These are phyloP conservation scores for Pestalotiopsis sp. DNA, from an alignment of 2,329 filamentous ascomycete genomes.

Conservation along the genomic window DNA sequence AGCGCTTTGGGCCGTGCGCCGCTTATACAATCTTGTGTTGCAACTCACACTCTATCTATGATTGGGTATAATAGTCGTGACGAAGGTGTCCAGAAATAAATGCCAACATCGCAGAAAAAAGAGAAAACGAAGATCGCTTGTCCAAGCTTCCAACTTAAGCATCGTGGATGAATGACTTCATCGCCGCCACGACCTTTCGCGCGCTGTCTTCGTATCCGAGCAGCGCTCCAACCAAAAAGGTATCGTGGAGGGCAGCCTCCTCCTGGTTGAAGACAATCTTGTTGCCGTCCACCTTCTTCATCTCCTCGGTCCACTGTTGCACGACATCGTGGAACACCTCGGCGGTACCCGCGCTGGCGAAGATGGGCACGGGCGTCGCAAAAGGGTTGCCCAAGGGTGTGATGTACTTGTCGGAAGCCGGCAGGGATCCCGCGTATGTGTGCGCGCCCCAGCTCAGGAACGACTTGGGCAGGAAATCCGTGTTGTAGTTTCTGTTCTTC, in stretches of 20 bases:
- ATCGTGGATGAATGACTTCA: slow-evolving; percentile 24
- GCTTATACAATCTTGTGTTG: no score
- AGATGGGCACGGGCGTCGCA: slow-evolving; percentile 42
- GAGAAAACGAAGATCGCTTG: no score
- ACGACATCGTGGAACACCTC: slow-evolving; percentile 45
- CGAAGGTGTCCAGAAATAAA: no score
- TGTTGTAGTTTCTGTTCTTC: slow-evolving; percentile 14
- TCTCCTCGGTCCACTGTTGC: slow-evolving; percentile 36
- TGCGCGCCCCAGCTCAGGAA: background rate
- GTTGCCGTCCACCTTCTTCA: slow-evolving; percentile 40
- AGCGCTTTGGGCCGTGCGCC: no score
- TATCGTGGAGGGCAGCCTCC: slow-evolving; percentile 44
- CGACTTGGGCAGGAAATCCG: slow-evolving; percentile 7
- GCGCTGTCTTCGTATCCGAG: slow-evolving; percentile 32
- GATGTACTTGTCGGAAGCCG: slow-evolving; percentile 28
- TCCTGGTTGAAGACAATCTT: slow-evolving; percentile 39
- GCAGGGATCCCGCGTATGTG: slow-evolving; percentile 30
- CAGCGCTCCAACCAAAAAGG: slow-evolving; percentile 29
- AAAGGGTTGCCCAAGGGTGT: slow-evolving; percentile 39
- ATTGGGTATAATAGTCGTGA: no score
- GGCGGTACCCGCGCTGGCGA: slow-evolving; percentile 39
- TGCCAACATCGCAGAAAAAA: no score
- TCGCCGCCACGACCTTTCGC: slow-evolving; percentile 20
- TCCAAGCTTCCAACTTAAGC: background rate
- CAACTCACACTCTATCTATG: no score